Evolutionary conservation across 2,329 filamentous ascomycete species (phyloP).

Genomic region (Stemphylium vesicarium): DNA sequence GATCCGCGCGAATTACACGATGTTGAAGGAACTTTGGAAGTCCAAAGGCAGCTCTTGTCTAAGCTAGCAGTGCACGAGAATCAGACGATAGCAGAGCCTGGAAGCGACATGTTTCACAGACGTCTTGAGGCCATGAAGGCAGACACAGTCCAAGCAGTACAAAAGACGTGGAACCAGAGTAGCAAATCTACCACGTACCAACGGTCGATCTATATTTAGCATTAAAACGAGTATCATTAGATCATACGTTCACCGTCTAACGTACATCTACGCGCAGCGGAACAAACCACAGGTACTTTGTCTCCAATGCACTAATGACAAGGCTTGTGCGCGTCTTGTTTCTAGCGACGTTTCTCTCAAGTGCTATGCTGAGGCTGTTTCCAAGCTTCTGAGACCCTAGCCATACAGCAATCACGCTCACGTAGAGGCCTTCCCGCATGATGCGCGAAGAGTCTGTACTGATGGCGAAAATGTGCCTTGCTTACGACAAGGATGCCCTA

Average conservation of each 20-base stretch:
- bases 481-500: too few relatives aligned
- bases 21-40: too few relatives aligned
- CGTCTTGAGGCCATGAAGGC: conserved; percentile 5
- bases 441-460: too few relatives aligned
- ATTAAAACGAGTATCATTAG: too few relatives aligned
- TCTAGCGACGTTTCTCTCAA: conserved; percentile 7
- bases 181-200: conserved; percentile 3
- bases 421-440: not conserved
- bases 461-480: too few relatives aligned
- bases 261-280: not conserved
- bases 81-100: conserved; percentile 6
- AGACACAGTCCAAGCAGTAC: conserved; percentile 12
- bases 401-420: not conserved
- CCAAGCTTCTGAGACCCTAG: not conserved
- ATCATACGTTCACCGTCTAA: too few relatives aligned
- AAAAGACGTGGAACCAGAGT: conserved; percentile 12
- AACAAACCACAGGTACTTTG: conserved; percentile 1
- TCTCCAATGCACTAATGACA: conserved; percentile 3
- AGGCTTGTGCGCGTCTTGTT: conserved; percentile 5
- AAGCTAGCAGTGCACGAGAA: conserved; percentile 21
- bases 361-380: not conserved
- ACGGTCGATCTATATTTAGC: not conserved
- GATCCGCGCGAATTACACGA: too few relatives aligned
- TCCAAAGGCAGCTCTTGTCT: conserved; percentile 5
- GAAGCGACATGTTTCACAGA: not conserved